A percentile compares a stretch with the other conserved stretches of the same genome.
phyloP scores from a whole-genome alignment of 805 yeast genomes.

The Metschnikowia borealis region DNA sequence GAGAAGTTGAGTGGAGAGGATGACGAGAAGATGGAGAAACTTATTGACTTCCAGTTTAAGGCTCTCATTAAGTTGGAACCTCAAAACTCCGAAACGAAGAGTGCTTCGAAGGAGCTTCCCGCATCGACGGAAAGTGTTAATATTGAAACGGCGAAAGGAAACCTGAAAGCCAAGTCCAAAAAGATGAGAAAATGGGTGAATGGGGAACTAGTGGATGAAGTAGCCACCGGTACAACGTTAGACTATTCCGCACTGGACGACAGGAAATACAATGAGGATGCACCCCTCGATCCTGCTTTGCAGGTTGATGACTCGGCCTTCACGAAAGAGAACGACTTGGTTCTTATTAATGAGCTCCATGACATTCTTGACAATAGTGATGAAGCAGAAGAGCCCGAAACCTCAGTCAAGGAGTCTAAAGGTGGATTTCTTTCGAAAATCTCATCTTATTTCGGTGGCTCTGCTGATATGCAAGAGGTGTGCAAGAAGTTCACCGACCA shows the following conservation, averaged over 20 bases:
- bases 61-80: constrained; percentile 32
- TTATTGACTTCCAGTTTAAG: constrained; percentile 38
- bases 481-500: constrained; percentile 67
- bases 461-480: constrained; percentile 54
- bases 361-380: constrained; percentile 33
- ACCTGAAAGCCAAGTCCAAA: constrained; percentile 8
- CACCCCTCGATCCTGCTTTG: constrained; percentile 1
- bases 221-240: constrained; percentile 19
- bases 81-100: no score
- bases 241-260: constrained; percentile 27
- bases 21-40: constrained; percentile 26
- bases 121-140: background rate
- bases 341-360: constrained; percentile 38
- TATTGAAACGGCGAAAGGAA: constrained; percentile 5
- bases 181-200: constrained; percentile 45
- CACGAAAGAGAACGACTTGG: constrained; percentile 35
- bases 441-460: constrained; percentile 35
- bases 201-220: constrained; percentile 32
- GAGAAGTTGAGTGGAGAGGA: constrained; percentile 25
- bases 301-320: constrained; percentile 30
- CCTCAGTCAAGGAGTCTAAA: background rate
- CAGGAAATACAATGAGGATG: constrained; percentile 13
- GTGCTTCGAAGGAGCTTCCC: no score
- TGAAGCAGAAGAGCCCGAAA: constrained; percentile 22
- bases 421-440: constrained; percentile 33